Conservation (phyloP, 2,329 filamentous ascomycete genomes). For the Fusarium sp. region DNA sequence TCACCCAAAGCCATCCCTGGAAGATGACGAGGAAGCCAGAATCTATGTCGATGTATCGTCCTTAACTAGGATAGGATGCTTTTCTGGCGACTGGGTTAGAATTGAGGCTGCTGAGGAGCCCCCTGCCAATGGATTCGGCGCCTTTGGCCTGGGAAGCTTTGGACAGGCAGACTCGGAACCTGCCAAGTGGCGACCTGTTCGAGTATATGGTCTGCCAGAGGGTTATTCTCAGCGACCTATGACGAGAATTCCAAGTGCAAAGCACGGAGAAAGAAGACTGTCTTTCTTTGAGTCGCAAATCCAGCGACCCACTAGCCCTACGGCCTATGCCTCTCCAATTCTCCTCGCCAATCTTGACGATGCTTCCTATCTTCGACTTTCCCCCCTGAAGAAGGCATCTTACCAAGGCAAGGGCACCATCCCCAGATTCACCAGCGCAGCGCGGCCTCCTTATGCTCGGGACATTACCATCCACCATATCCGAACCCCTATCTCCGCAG, state of each 20-base stretch:
- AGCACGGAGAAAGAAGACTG: slow-evolving; percentile 62
- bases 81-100: slow-evolving; percentile 96
- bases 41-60: slow-evolving; percentile 92
- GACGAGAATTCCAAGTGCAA: slow-evolving; percentile 69
- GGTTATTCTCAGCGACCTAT: slow-evolving; percentile 72
- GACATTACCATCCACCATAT: slow-evolving; percentile 92
- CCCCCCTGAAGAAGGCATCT: slow-evolving; percentile 70
- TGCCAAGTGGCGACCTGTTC: slow-evolving; percentile 81
- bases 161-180: slow-evolving; percentile 65
- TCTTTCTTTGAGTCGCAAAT: slow-evolving; percentile 79
- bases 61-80: slow-evolving; percentile 90
- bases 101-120: slow-evolving; percentile 83
- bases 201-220: slow-evolving; percentile 90
- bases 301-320: slow-evolving; percentile 67
- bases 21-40: slow-evolving; percentile 89
- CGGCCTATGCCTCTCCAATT: slow-evolving; percentile 84
- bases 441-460: slow-evolving; percentile 69
- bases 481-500: slow-evolving; percentile 87
- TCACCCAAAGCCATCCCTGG: slow-evolving; percentile 80
- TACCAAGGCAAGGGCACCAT: slow-evolving; percentile 64
- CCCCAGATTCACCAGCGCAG: slow-evolving; percentile 66
- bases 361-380: slow-evolving; percentile 82
- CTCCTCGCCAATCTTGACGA: slow-evolving; percentile 87
- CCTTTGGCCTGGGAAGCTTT: slow-evolving; percentile 76
- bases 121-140: slow-evolving; percentile 72